Conservation (phyloP, 495 filamentous ascomycete species). For the Xylaria castorea region DNA sequence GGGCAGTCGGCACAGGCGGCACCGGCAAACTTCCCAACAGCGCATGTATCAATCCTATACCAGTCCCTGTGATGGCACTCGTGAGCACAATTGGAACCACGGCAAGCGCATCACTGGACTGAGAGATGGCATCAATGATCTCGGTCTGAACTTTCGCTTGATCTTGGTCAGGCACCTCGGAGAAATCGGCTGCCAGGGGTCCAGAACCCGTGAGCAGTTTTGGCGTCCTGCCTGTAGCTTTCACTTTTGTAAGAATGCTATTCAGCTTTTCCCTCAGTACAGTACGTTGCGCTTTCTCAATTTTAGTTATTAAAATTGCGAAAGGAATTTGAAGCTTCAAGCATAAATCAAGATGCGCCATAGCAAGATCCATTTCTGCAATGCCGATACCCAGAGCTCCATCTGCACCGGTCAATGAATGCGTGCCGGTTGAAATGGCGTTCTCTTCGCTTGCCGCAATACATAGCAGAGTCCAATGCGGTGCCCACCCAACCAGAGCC, state of each 20-base stretch:
- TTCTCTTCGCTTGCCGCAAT: conserved; percentile 80
- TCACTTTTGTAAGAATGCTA: conserved; percentile 77
- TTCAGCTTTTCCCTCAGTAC: conserved; percentile 71
- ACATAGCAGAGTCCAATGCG: conserved; percentile 90
- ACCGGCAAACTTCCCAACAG: conserved; percentile 80
- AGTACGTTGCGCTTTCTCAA: conserved; percentile 79
- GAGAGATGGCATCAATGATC: conserved; percentile 53
- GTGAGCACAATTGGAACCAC: conserved; percentile 87
- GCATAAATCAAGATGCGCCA: conserved; percentile 86
- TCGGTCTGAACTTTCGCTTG: conserved; percentile 57
- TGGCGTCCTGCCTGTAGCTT: conserved; percentile 74
- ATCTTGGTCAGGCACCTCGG: conserved; percentile 51
- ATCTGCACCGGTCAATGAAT: conserved; percentile 56
- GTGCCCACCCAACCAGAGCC: conserved; percentile 92
- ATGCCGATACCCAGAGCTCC: conserved; percentile 53
- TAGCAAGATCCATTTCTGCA: conserved; percentile 66
- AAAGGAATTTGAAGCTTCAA: conserved; percentile 77
- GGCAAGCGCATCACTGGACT: conserved; percentile 53
- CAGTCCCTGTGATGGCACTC: conserved; percentile 84
- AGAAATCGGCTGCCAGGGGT: conserved; percentile 41
- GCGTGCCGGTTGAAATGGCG: conserved; percentile 51
- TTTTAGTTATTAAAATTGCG: conserved; percentile 85
- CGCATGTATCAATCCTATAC: conserved; percentile 81
- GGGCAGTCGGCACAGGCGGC: conserved; percentile 59
- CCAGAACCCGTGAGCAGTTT: conserved; percentile 65